Percentiles rank a stretch among this genome's conserved stretches.
Evolutionary conservation across 352 stramenopile genomes (phyloP).

Genomic region (Phytophthora pini): DNA sequence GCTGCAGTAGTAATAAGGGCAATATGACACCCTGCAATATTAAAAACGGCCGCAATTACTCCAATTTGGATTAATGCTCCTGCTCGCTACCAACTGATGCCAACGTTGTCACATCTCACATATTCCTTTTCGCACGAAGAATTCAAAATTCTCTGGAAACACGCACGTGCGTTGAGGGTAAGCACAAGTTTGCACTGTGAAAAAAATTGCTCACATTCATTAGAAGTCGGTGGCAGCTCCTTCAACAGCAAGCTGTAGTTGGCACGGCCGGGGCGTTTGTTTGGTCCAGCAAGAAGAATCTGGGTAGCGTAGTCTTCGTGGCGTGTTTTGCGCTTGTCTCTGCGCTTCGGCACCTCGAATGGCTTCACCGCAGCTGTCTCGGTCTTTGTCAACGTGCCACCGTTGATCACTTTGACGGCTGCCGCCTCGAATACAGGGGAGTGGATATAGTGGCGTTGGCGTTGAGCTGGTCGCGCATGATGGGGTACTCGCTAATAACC

Average conservation of each 20-base stretch:
- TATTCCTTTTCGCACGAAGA: not conserved
- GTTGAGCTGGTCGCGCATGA: not conserved
- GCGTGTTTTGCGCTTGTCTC: not conserved
- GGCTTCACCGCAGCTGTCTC: not conserved
- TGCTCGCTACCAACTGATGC: not conserved
- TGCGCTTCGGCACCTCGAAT: not conserved
- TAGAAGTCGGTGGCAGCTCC: not conserved
- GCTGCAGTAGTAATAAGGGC: not conserved
- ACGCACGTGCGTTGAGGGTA: not conserved
- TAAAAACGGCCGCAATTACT: conserved; percentile 10
- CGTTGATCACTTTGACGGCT: not conserved
- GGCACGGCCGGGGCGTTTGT: not conserved
- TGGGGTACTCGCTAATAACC: not conserved
- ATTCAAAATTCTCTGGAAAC: not conserved
- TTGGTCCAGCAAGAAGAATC: not conserved
- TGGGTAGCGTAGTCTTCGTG: not conserved
- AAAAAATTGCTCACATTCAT: no score
- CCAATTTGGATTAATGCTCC: not conserved
- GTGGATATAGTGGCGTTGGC: not conserved
- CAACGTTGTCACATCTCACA: not conserved
- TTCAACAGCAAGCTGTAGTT: not conserved
- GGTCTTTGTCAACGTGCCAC: not conserved
- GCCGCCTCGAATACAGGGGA: not conserved
- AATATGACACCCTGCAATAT: conserved; percentile 3
- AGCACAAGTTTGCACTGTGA: not conserved